Conservation (phyloP, 2,329 filamentous ascomycete genomes). For the Cercospora canescens region DNA sequence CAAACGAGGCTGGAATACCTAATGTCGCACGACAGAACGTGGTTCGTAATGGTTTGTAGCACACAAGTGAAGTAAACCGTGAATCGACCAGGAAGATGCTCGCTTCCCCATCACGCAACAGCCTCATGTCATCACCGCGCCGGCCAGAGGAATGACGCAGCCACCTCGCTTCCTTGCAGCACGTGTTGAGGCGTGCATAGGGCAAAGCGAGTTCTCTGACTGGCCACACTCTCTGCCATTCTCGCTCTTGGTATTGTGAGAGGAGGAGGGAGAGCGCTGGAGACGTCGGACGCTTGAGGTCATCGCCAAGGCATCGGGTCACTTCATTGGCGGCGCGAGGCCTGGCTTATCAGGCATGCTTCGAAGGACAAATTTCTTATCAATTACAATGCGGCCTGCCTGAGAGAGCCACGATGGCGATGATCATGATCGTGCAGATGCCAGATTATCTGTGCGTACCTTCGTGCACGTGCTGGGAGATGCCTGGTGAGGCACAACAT, state of each 20-base stretch:
- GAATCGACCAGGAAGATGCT: not conserved
- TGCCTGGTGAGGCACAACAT: not conserved
- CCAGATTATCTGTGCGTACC: not conserved
- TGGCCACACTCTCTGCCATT: not conserved
- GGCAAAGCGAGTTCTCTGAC: not conserved
- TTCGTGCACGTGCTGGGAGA: slow-evolving; percentile 5
- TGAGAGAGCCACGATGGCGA: not conserved
- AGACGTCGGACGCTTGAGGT: slow-evolving; percentile 3
- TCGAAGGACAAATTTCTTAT: not conserved
- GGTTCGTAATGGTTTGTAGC: no score
- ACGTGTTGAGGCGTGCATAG: not conserved
- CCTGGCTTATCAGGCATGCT: not conserved
- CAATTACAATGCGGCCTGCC: not conserved
- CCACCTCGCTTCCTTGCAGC: not conserved
- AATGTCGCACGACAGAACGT: not conserved
- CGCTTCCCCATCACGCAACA: not conserved
- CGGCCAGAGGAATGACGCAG: not conserved
- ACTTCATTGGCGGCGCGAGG: slow-evolving; percentile 1
- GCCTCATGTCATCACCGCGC: not conserved
- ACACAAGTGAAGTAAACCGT: not conserved
- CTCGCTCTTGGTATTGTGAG: not conserved
- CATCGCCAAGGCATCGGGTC: not conserved
- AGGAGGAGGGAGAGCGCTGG: not conserved
- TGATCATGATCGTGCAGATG: slow-evolving; percentile 1
- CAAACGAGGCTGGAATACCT: not conserved